Base-by-base conservation (phyloP, 495 filamentous ascomycete species). In the Clohesyomyces aquaticus region DNA sequence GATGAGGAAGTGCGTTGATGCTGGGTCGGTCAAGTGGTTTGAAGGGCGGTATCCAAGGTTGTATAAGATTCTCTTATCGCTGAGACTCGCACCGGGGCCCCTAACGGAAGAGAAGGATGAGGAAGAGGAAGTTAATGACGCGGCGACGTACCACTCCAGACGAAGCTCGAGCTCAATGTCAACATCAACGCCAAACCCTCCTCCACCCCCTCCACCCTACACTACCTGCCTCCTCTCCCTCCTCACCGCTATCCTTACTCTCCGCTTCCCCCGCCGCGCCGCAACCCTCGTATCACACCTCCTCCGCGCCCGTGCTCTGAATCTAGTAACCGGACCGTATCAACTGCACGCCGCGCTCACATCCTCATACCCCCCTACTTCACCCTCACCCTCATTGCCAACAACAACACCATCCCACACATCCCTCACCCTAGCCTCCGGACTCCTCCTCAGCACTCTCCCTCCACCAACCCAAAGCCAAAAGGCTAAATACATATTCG, bases 251-350 rank as follows among this genome's bases (percentile, higher is more conserved):
- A 28, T 56, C 29, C n/a, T 67, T 27, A 61, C 57, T 6, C 38
- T 67, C 46, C 28, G 27, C 26, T 52, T 67, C 51, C 58, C 64
- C n/a, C 14, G 11, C 11, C 64, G 28, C 4, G 42, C 43, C 19
- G 12, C 26, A n/a, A 16, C 26, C 19, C 14, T 67, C 21, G 41
- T 19, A 49, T 18, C 27, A 4, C 64, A 67, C 51, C 57, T 67
- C 19, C 8, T n/a, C 50, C 21, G 9, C 50, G 6, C 57, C 11
- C 25, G 18, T 9, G 6, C 29, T 8, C 38, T 67, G 19, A 52
- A 67, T 19, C 23, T 43, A 16, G n/a, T 55, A 10, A 61, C 50
- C 32, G 51, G 18, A 4, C 64, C 64, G 3, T 57, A 47, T 28
- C 57, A 61, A 38, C 3, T 62, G 2, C 49, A 62, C 19, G 28